Evolutionary conservation across 768 basidiomycete genomes (phyloP), one percentile per base, ranked within the genome.

Genomic region (Psilocybe tampanensis): DNA sequence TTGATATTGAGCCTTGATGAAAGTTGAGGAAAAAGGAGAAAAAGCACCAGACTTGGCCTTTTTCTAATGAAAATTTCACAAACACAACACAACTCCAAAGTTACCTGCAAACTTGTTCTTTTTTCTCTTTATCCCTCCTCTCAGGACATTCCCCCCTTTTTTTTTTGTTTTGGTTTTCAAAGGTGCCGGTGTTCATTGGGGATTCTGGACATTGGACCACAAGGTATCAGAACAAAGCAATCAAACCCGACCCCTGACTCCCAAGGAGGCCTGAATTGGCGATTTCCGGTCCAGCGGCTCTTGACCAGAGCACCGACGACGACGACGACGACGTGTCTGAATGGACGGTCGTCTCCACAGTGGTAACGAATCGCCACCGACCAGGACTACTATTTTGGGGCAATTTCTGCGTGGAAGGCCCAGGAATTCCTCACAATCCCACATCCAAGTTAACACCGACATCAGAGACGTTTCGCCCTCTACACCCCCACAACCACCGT

Each of bases 401-500:
- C 86, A 85, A 50, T 85, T 90, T 70, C 78, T 92, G 58, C 84
- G 89, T 57, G 83, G 82, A 44, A 76, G 89, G 59, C 88, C 26
- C 17, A 79, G 88, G 63, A 88, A 86, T 68, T 75, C 81, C 44
- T 88, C 87, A 29, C 80, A 85, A 70, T 85, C 86, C 41, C 67
- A 72, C 62, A 69, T 68, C 19, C 82, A 85, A 69, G 73, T 72
- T 73, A 74, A 71, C 71, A 69, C 66, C 60, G 66, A 71, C 66
- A 61, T 67, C 61, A 60, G 76, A 49, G 78, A 82, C 52, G 69
- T 76, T 24, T 77, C 81, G 6, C 81, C 83, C 0, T 79, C 80
- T 0, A 77, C 80, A 0, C 72, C 76, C 22, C 72, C 70, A 22
- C 68, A 70, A 21, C 72, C 76, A 0, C 76, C 78, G 17, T 70